Percentiles rank a stretch among this genome's conserved stretches.
These are phyloP conservation scores for Rhodotorula sp. DNA, from an alignment of 1,284 basidiomycete species.

Conservation along the genomic window DNA sequence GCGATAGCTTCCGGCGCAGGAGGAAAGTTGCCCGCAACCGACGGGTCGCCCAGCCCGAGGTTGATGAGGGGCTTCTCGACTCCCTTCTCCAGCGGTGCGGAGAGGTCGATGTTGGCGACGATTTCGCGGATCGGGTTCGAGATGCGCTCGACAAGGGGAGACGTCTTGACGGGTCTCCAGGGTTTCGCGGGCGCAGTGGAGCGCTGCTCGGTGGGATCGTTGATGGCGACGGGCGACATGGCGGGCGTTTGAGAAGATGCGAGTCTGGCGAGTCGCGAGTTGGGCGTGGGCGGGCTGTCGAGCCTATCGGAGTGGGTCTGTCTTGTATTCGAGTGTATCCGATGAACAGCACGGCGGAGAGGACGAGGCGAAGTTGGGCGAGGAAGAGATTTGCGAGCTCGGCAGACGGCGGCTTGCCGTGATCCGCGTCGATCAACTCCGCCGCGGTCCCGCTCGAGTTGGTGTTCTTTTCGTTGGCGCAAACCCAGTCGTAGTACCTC, in stretches of 20 bases:
- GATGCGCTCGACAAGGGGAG: constrained; percentile 7
- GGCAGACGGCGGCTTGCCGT: no score
- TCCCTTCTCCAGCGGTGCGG: constrained; percentile 16
- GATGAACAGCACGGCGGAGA: no score
- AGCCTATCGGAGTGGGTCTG: not conserved
- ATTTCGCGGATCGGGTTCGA: constrained; percentile 37
- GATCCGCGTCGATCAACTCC: no score
- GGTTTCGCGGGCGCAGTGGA: not conserved
- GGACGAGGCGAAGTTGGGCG: no score
- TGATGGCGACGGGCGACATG: constrained; percentile 6
- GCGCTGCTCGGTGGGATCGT: not conserved
- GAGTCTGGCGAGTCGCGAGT: not conserved
- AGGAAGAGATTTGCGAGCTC: no score
- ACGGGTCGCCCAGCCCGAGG: constrained; percentile 51
- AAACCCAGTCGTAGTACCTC: not conserved
- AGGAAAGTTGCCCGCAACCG: constrained; percentile 48
- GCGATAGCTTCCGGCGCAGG: constrained; percentile 46
- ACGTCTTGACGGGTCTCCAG: constrained; percentile 13
- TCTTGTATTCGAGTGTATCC: not conserved
- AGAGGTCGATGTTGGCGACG: constrained; percentile 31
- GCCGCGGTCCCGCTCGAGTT: no score
- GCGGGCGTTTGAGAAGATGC: not conserved
- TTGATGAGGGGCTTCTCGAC: constrained; percentile 49
- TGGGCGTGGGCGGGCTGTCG: not conserved
- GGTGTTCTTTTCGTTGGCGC: no score